Evolutionary conservation across 148 eudicot species (phyloP).

Genomic region (Cornus suecica): DNA sequence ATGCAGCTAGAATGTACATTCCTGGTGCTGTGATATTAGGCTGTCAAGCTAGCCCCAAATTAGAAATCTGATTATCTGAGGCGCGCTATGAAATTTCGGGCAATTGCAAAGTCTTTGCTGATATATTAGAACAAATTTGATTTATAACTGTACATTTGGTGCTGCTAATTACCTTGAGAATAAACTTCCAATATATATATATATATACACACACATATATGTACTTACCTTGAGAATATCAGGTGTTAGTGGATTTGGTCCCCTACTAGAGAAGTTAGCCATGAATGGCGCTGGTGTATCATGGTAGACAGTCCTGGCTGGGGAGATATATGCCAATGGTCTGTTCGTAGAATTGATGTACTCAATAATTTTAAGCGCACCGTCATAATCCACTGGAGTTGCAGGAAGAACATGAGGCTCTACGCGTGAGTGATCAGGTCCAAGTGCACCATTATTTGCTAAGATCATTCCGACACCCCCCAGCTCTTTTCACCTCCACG

Average conservation of each 20-base stretch:
- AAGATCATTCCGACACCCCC: slow-evolving; percentile 67
- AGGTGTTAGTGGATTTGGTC: slow-evolving; percentile 58
- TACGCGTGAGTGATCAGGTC: slow-evolving; percentile 35
- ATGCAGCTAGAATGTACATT: slow-evolving; percentile 74
- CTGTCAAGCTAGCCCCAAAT: slow-evolving; percentile 23
- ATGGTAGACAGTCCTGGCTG: slow-evolving; percentile 42
- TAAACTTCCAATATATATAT: too few species aligned
- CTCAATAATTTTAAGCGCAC: slow-evolving; percentile 38
- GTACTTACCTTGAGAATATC: slow-evolving; percentile 62
- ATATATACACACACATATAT: too few species aligned
- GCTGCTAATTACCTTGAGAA: slow-evolving; percentile 44
- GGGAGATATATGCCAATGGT: slow-evolving; percentile 54
- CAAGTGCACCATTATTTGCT: slow-evolving; percentile 41
- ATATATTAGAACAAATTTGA: too few species aligned
- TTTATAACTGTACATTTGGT: not conserved
- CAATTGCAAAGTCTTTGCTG: too few species aligned
- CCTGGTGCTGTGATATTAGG: slow-evolving; percentile 93
- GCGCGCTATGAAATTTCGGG: too few species aligned
- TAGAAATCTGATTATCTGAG: not conserved
- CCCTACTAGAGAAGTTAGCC: slow-evolving; percentile 75
- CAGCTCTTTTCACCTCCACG: slow-evolving; percentile 72
- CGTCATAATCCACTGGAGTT: slow-evolving; percentile 48
- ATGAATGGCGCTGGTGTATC: slow-evolving; percentile 63
- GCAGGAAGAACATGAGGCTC: slow-evolving; percentile 86
- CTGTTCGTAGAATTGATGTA: slow-evolving; percentile 53